These are phyloP conservation scores for Euphorbia schlechtendalii DNA, from an alignment of 441 rosid species.

Conservation along the genomic window DNA sequence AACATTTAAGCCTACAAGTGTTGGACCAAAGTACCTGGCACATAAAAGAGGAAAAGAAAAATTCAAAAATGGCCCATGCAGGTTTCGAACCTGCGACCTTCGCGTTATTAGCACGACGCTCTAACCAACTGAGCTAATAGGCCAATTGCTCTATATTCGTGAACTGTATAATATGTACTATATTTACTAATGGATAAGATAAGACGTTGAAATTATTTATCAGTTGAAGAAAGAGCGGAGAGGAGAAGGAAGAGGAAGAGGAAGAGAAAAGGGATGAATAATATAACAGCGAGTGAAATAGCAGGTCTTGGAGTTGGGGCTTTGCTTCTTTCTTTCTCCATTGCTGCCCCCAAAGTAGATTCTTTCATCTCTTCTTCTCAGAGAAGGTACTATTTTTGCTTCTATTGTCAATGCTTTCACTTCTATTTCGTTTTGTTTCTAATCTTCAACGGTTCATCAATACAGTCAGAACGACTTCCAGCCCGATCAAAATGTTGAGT, in stretches of 20 bases:
- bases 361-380: constrained; percentile 76
- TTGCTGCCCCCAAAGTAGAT: constrained; percentile 71
- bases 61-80: constrained; percentile 57
- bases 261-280: constrained; percentile 34
- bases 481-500: no score
- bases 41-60: no score
- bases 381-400: constrained; percentile 39
- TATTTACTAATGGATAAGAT: background rate
- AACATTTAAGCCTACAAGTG: no score
- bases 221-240: no score
- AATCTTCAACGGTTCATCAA: no score
- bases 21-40: no score
- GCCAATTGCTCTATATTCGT: constrained; percentile 17
- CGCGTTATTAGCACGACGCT: constrained; percentile 93
- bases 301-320: constrained; percentile 34
- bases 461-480: no score
- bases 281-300: constrained; percentile 68
- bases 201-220: no score
- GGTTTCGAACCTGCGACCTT: constrained; percentile 80
- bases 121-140: constrained; percentile 85
- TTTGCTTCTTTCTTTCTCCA: constrained; percentile 44
- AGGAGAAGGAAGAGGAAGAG: background rate
- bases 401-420: background rate
- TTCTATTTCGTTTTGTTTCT: background rate
- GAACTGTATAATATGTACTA: no score